Evolutionary conservation across 495 filamentous ascomycete genomes (phyloP), one percentile per base, ranked within the genome.

Genomic region (Penicillium macrosclerotiorum): DNA sequence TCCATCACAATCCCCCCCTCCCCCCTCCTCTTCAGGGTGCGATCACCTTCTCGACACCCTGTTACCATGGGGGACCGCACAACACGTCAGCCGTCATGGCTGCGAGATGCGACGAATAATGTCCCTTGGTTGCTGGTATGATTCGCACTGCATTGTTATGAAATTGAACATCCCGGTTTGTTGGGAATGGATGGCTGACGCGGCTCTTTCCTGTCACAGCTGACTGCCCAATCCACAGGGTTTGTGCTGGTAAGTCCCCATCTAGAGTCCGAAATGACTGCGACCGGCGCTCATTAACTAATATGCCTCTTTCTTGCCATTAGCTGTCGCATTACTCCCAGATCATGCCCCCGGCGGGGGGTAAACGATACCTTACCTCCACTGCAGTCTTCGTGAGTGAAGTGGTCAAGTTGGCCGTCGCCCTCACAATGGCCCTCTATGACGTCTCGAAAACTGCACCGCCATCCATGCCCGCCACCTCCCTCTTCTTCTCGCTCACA

Each of bases 331-430:
- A 95, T 71, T 96, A 96, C 62, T 95, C 91, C 9, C 79, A 90
- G 52, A 79, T 90, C 32, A 98, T 98, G 93, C 85, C 89, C 5
- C 75, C 82, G 14, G 78, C 81, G 24, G 81, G 82, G 54, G 86
- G 88, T 38, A 89, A 88, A 51, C 84, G 91, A 61, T 98, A 95
- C 67, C 84, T 91, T 49, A 82, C 92, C 20, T 96, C 91, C 12
- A 96, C 93, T 19, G 92, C 93, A 11, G 92, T 98, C 14, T 87
- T 98, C 59, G 71, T 96, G 31, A 95, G 90, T 60, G 93, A 98
- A 68, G 79, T 96, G 37, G 77, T 95, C 51, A 98, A 98, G 68
- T 76, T 98, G 23, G 78, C 83, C 12, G 80, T 96, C 47, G 90
- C 85, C 55, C 68, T 95, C 16, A 91, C 85, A 33, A 85, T 96